A percentile compares a stretch with the other conserved stretches of the same genome.
These are phyloP conservation scores for Aspergillus funiculosus DNA, from an alignment of 495 filamentous ascomycete genomes.

Conservation along the genomic window DNA sequence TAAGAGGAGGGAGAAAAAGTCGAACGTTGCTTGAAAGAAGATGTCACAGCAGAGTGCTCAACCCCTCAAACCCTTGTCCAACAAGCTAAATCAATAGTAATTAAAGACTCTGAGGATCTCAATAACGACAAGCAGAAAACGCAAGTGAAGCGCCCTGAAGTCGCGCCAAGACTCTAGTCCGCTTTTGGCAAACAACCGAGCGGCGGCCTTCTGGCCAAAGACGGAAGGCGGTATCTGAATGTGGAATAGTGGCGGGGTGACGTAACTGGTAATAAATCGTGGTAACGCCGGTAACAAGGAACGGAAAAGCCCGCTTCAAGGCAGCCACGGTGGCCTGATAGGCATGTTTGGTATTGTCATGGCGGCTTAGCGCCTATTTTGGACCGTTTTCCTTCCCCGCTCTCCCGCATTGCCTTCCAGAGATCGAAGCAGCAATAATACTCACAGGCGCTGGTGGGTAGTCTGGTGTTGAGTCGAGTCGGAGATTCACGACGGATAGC, in stretches of 20 bases:
- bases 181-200: slow-evolving; percentile 9
- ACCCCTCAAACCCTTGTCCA: too few species aligned
- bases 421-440: slow-evolving; percentile 12
- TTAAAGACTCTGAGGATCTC: too few species aligned
- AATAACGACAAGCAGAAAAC: slow-evolving; percentile 13
- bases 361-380: slow-evolving; percentile 8
- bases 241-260: slow-evolving; percentile 1
- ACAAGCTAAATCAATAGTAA: too few species aligned
- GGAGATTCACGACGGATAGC: neutral
- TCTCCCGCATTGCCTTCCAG: slow-evolving; percentile 18
- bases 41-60: too few species aligned
- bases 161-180: slow-evolving; percentile 8
- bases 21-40: too few species aligned
- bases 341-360: slow-evolving; percentile 33
- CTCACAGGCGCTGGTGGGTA: slow-evolving; percentile 5
- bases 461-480: neutral
- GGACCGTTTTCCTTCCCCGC: slow-evolving; percentile 30
- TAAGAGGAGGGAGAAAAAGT: too few species aligned
- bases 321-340: slow-evolving; percentile 22
- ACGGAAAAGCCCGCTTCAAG: neutral
- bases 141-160: neutral
- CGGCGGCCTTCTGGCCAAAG: neutral
- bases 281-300: neutral
- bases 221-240: slow-evolving; percentile 5
- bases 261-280: slow-evolving; percentile 13